phyloP scores from a whole-genome alignment of 2,329 filamentous ascomycete genomes.

The Apiospora sp. region DNA sequence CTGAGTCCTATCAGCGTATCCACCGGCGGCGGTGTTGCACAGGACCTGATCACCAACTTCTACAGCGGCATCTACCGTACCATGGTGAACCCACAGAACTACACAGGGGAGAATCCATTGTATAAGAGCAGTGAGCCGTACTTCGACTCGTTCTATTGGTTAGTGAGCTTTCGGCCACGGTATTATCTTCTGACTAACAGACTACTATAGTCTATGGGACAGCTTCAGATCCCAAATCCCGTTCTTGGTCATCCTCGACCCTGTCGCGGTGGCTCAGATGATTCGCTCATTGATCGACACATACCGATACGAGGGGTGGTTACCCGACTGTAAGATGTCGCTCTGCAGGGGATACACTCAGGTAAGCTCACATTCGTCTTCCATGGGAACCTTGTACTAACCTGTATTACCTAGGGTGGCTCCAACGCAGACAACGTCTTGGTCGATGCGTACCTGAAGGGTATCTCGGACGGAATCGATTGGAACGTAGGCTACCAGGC shows the following conservation, averaged over 20 bases:
- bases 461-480: constrained; percentile 65
- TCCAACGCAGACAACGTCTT: constrained; percentile 77
- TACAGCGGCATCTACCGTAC: constrained; percentile 78
- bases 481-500: constrained; percentile 76
- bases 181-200: constrained; percentile 25
- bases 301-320: constrained; percentile 73
- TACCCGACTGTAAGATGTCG: constrained; percentile 81
- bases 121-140: constrained; percentile 74
- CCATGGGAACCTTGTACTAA: neutral
- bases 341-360: constrained; percentile 78
- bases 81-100: constrained; percentile 77
- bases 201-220: constrained; percentile 66
- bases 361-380: constrained; percentile 33
- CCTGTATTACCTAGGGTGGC: constrained; percentile 60
- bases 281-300: constrained; percentile 76
- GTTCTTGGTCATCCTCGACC: constrained; percentile 73
- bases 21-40: constrained; percentile 57
- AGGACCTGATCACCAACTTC: constrained; percentile 66
- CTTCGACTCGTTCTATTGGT: constrained; percentile 80
- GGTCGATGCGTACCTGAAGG: constrained; percentile 73
- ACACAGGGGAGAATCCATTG: constrained; percentile 75
- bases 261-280: constrained; percentile 69
- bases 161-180: constrained; percentile 30
- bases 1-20: constrained; percentile 65
- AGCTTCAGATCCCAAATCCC: constrained; percentile 74